These are phyloP conservation scores for Syzygium jambos DNA, from an alignment of 345 rosid species.

Conservation along the genomic window DNA sequence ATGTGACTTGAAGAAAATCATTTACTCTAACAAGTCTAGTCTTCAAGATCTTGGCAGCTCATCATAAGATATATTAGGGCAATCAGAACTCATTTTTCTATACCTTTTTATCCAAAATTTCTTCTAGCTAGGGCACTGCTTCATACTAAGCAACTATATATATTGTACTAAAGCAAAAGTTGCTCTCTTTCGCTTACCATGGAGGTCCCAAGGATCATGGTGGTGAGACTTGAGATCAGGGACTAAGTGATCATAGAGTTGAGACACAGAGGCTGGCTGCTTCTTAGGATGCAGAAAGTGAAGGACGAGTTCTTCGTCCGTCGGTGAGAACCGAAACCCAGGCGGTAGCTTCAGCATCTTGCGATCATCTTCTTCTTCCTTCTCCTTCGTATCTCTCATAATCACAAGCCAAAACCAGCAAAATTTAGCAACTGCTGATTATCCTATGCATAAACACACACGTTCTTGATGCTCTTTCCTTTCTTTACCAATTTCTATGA, in stretches of 20 bases:
- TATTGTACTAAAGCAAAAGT: not conserved
- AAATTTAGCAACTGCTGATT: not conserved
- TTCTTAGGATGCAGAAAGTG: conserved; percentile 28
- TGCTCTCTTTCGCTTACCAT: conserved; percentile 9
- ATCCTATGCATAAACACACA: too few species aligned
- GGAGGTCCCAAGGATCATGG: conserved; percentile 32
- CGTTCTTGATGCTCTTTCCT: not conserved
- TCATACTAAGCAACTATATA: not conserved
- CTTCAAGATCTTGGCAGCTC: not conserved
- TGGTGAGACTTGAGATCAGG: conserved; percentile 17
- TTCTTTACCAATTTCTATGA: not conserved
- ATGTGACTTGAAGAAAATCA: not conserved
- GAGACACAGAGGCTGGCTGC: not conserved
- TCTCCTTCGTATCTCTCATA: not conserved
- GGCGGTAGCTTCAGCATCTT: conserved; percentile 29
- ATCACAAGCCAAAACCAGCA: not conserved
- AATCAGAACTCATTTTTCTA: not conserved
- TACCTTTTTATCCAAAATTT: not conserved
- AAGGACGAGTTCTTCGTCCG: conserved; percentile 41
- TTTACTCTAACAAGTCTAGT: not conserved
- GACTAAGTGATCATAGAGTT: conserved; percentile 16
- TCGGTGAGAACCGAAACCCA: conserved; percentile 32
- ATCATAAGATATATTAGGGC: not conserved
- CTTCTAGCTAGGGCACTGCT: not conserved
- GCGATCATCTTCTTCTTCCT: conserved; percentile 2